Percentiles rank a stretch among this genome's conserved stretches.
Conservation (phyloP, 148 eudicot genomes). For the Fagopyrum tataricum region DNA sequence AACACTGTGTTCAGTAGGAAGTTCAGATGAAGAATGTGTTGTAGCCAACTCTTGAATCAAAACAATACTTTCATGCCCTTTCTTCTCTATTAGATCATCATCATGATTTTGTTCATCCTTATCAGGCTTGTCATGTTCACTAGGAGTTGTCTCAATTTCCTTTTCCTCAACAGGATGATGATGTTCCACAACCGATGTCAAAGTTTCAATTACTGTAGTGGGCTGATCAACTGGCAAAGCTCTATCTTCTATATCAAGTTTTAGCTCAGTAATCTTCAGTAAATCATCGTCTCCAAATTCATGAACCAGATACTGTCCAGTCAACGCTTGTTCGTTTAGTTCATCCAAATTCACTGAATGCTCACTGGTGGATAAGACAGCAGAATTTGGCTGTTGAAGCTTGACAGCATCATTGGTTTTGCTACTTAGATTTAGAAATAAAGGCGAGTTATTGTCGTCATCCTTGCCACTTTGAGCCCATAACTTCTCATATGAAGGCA, state of each 20-base stretch:
- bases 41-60: neutral
- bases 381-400: neutral
- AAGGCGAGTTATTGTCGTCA: slow-evolving; percentile 9
- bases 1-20: neutral
- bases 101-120: slow-evolving; percentile 3
- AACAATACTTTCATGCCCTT: slow-evolving; percentile 11
- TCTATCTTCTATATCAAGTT: slow-evolving; percentile 18
- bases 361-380: neutral
- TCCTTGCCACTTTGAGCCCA: slow-evolving; percentile 25
- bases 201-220: neutral
- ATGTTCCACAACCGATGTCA: neutral
- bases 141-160: neutral
- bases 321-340: slow-evolving; percentile 1
- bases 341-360: slow-evolving; percentile 15
- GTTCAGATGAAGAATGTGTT: neutral
- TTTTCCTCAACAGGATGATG: neutral
- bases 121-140: neutral
- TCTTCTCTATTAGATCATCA: slow-evolving; percentile 21
- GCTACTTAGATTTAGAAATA: neutral
- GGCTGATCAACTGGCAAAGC: neutral
- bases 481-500: slow-evolving; percentile 30
- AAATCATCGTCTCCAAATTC: slow-evolving; percentile 22
- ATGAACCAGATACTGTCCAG: slow-evolving; percentile 16
- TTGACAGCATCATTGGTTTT: neutral
- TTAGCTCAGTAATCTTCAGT: slow-evolving; percentile 15